Base-by-base conservation (phyloP, 768 basidiomycete genomes). In the Tricholoma flavovirens region DNA sequence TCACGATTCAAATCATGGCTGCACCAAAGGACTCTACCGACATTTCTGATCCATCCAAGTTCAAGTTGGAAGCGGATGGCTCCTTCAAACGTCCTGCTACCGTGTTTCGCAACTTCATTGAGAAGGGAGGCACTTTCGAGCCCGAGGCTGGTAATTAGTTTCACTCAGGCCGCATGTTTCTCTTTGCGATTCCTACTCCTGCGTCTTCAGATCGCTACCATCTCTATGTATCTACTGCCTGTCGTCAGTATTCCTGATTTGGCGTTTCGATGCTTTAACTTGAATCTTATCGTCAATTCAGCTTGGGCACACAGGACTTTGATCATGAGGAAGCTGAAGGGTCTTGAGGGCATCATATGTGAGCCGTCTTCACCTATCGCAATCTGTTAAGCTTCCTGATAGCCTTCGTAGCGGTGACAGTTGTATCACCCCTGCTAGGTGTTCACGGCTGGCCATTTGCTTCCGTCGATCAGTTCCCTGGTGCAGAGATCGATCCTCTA, bases 241-340 rank as follows among this genome's bases (percentile, higher is more conserved):
- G 93, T 64, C 93, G 88, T 91, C 57, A 66, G 86, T 62, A 48
- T 36, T 38, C 48, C 21, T 26, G 3, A 12, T 14, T 17, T 15
- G 60, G 19, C 14, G 19, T 30, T 30, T 5, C 11, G 26, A 29
- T 29, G 42, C 22, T n/a, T 46, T n/a, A n/a, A n/a, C n/a, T n/a
- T n/a, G n/a, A 12, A 10, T 43, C 24, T 53, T 29, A 55, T 29
- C n/a, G 10, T 56, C 12, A 10, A 5, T 15, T 19, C 49, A 89
- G 88, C 95, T 7, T 98, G 94, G 95, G 96, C 96, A 0, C 89
- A 91, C 30, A 80, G 96, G 60, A 82, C 93, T 2, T 75, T 97
- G 58, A 96, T 98, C 62, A 76, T 86, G 5, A 81, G 94, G 62
- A 85, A 92, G 71, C 80, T 98, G 63, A 98, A 98, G 68, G 94